Base-by-base conservation (phyloP, 805 yeast genomes). In the Myxozyma vanderwaltii region DNA sequence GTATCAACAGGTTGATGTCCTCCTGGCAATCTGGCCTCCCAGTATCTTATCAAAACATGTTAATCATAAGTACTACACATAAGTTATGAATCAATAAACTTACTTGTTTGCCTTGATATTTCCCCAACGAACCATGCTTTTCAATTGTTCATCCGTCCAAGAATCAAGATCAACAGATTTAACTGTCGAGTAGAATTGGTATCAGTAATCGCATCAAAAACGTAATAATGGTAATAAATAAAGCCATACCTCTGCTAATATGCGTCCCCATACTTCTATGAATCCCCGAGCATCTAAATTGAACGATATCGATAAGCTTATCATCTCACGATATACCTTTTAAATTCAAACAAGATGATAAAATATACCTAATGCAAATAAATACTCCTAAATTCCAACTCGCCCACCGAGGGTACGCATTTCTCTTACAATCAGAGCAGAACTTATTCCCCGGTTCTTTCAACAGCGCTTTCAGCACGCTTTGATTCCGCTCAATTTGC, bases 181-280 rank as follows among this genome's bases (percentile, higher is more conserved):
- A 51, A 94, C 98, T 66, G 45, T 24, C 12, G 12, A 4, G 24
- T 8, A 21, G 13, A 12, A 35, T 19, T 23, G 23, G 31, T 12
- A 33, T 33, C 41, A 36, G 39, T 23, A 33, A 21, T 8, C 23
- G 23, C 29, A 17, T 35, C 7, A 12, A 10, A 24, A 15, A 23
- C 10, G n/a, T 12, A 36, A 23, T 41, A 26, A 10, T 12, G 47
- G 17, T 19, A 15, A 6, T 43, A 47, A 15, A 63, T n/a, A n/a
- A n/a, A n/a, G n/a, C n/a, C n/a, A 19, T 49, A 68, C 73, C 72
- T 70, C 89, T 81, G 29, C 96, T 86, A 48, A 92, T 90, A 74
- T 92, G 99, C 0, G 97, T 91, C 0, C 99, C 98, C 86, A 92
- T 84, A 52, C 92, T 83, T 70, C 98, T 80, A 72, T 92, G 99